phyloP scores from a whole-genome alignment of 1,139 yeast species.

The Magnusiomyces clavatus region DNA sequence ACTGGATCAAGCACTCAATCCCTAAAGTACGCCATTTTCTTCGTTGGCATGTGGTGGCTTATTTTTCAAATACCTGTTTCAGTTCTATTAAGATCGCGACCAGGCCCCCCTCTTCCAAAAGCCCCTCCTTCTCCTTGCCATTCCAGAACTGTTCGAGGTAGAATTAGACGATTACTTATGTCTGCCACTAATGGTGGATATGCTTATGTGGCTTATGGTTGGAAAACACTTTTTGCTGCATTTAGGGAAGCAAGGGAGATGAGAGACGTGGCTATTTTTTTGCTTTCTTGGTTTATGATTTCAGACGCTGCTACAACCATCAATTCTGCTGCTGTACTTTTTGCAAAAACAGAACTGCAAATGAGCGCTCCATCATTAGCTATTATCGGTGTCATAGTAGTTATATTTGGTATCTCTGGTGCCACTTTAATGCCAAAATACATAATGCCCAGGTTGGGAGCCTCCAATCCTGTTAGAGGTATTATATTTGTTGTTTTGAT shows the following conservation, averaged over 20 bases:
- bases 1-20: constrained; percentile 39
- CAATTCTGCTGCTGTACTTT: constrained; percentile 63
- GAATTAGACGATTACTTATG: constrained; percentile 13
- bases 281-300: constrained; percentile 61
- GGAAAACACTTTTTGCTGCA: constrained; percentile 48
- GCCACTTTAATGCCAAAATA: constrained; percentile 45
- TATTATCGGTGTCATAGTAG: constrained; percentile 51
- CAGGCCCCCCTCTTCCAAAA: constrained; percentile 30
- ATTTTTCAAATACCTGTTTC: constrained; percentile 53
- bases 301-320: constrained; percentile 67
- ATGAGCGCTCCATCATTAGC: constrained; percentile 60
- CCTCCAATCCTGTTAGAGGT: constrained; percentile 38
- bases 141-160: constrained; percentile 14
- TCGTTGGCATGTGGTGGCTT: constrained; percentile 68
- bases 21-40: constrained; percentile 47
- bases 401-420: constrained; percentile 55
- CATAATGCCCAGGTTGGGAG: constrained; percentile 36
- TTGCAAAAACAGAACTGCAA: constrained; percentile 55
- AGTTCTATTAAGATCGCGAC: constrained; percentile 39
- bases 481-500: constrained; percentile 47
- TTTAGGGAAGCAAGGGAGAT: constrained; percentile 47
- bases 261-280: constrained; percentile 51
- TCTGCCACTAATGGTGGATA: constrained; percentile 14
- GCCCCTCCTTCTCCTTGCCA: constrained; percentile 11
- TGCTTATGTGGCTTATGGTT: constrained; percentile 42